phyloP scores from a whole-genome alignment of 2,329 filamentous ascomycete genomes.

The Sporothrix variecibatus region DNA sequence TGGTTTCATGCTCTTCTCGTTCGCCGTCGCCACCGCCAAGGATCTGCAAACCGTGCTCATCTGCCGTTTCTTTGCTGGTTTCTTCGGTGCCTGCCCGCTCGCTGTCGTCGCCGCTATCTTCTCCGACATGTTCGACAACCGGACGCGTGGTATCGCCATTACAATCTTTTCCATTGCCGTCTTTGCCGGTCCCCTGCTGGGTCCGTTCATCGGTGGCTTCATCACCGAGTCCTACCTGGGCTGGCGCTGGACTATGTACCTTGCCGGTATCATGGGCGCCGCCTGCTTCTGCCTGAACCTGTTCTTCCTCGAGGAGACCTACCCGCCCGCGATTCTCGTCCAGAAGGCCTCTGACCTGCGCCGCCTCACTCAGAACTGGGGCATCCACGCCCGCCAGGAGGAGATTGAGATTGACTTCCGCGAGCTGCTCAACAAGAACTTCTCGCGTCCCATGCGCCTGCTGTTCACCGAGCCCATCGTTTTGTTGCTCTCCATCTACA shows the following conservation, averaged over 20 bases:
- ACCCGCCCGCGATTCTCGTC: slow-evolving; percentile 66
- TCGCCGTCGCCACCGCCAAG: slow-evolving; percentile 65
- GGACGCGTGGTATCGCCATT: slow-evolving; percentile 59
- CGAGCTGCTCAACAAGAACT: slow-evolving; percentile 67
- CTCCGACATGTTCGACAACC: slow-evolving; percentile 70
- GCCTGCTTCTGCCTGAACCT: slow-evolving; percentile 60
- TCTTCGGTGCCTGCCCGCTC: slow-evolving; percentile 69
- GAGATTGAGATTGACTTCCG: slow-evolving; percentile 67
- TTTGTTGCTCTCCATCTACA: slow-evolving; percentile 67
- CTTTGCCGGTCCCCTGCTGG: slow-evolving; percentile 67
- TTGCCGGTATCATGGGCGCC: slow-evolving; percentile 64
- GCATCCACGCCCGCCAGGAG: slow-evolving; percentile 71
- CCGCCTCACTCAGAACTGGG: slow-evolving; percentile 67
- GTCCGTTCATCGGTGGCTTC: slow-evolving; percentile 70
- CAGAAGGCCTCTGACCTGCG: slow-evolving; percentile 62
- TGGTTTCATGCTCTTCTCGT: slow-evolving; percentile 68
- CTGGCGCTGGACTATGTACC: slow-evolving; percentile 74
- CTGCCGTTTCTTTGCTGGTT: slow-evolving; percentile 72
- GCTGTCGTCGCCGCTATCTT: slow-evolving; percentile 71
- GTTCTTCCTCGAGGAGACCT: slow-evolving; percentile 68
- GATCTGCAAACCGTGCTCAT: slow-evolving; percentile 70
- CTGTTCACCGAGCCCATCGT: slow-evolving; percentile 71
- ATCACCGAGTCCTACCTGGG: slow-evolving; percentile 63
- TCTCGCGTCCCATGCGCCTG: slow-evolving; percentile 64
- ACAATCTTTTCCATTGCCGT: slow-evolving; percentile 63